Base-by-base conservation (phyloP, 1,284 basidiomycete species). In the Pseudozyma tsukubaensis region DNA sequence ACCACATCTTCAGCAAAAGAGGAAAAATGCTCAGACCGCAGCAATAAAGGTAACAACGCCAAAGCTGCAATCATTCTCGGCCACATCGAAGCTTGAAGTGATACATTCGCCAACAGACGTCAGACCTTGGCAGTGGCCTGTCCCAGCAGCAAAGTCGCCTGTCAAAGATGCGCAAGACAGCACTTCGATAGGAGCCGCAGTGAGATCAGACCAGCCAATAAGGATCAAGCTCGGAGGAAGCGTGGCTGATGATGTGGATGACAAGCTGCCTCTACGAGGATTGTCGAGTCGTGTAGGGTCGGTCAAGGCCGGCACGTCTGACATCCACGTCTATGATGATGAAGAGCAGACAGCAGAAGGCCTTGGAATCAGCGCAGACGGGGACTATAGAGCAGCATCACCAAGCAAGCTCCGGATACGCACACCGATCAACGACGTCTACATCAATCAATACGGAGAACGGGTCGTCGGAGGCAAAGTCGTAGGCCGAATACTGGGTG, bases 361-460 rank as follows among this genome's bases (percentile, higher is more conserved):
- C 7, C 42, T 18, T 3, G 8, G n/a, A 7, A 50, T 29, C 1
- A 24, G 34, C 4, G 13, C 16, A 4, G 50, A 44, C 3, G 36
- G 24, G n/a, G 19, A 64, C 4, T 10, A 7, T 13, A 57, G 55
- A 36, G 47, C 59, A 19, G 39, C 52, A 21, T 63, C 70, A 7
- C 56, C 64, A 3, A 57, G 56, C 49, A 63, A 61, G 32, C 39
- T 57, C 6, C 51, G 58, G 12, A 45, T 59, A 1, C 58, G 52
- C 29, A 63, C 66, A 9, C 62, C 72, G 0, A 45, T 71, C 47
- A 54, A 67, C 24, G 74, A 77, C 49, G 64, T 74, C 44, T 77
- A 73, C 61, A 68, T 77, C 63, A 77, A 77, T 19, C 55, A 73
- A 36, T 77, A 67, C 37, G 74, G 74, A 12, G 74, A 77, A 32